Conservation (phyloP, 2,329 filamentous ascomycete species). For the Pyrenophora tritici-repentis region DNA sequence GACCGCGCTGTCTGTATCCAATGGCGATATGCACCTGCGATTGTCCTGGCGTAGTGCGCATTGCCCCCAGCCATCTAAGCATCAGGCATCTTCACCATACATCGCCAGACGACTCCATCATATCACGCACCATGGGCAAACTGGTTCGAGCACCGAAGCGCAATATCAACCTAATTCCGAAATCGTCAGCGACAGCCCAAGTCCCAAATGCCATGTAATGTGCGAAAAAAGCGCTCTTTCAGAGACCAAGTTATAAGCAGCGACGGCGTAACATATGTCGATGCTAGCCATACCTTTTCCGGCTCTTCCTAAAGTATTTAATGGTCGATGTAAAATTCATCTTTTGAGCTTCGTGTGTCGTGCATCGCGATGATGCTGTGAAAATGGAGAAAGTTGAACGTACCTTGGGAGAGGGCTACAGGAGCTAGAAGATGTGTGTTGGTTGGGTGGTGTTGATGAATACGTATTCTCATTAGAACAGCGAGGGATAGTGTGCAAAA, state of each 20-base stretch:
- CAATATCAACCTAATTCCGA: not conserved
- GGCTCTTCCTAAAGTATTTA: slow-evolving; percentile 56
- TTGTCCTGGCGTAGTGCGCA: no score
- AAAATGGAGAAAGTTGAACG: slow-evolving; percentile 8
- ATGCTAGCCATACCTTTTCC: slow-evolving; percentile 58
- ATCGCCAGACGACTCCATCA: not conserved
- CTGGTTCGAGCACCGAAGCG: not conserved
- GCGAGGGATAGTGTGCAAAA: not conserved
- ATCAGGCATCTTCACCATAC: not conserved
- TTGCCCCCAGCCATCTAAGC: no score
- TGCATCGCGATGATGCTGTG: slow-evolving; percentile 2
- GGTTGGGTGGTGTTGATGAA: not conserved
- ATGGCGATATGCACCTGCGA: no score
- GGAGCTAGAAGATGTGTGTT: not conserved
- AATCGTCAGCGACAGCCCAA: slow-evolving; percentile 5
- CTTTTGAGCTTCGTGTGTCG: slow-evolving; percentile 27
- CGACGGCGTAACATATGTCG: slow-evolving; percentile 56
- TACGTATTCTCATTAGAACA: not conserved
- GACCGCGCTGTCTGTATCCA: not conserved
- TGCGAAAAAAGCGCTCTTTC: slow-evolving; percentile 39
- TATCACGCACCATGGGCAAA: not conserved
- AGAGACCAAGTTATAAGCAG: slow-evolving; percentile 57
- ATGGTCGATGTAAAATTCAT: slow-evolving; percentile 47
- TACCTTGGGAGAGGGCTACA: slow-evolving; percentile 9
- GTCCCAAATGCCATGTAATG: not conserved